Conservation (phyloP, 176 grass and related monocot species). For the Thinopyrum elongatum region DNA sequence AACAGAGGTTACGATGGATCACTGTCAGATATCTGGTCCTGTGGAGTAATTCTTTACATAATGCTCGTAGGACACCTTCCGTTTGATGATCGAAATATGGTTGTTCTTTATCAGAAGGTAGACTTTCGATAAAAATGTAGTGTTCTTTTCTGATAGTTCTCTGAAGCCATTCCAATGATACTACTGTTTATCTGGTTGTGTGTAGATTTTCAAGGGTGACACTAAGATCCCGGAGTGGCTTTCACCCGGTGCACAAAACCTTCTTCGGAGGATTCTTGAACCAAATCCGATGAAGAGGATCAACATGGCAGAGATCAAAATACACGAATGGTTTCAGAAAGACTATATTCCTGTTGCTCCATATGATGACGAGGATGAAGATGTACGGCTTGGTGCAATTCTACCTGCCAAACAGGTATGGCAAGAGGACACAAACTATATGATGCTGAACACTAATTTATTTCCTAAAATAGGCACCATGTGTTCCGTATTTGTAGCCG, state of each 20-base stretch:
- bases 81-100: slow-evolving; percentile 82
- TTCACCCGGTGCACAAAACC: slow-evolving; percentile 44
- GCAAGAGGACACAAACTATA: neutral
- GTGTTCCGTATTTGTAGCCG: neutral
- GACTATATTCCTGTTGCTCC: slow-evolving; percentile 53
- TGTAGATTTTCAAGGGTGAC: slow-evolving; percentile 80
- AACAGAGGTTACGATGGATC: slow-evolving; percentile 86
- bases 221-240: slow-evolving; percentile 60
- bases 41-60: slow-evolving; percentile 80
- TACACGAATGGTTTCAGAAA: slow-evolving; percentile 67
- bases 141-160: neutral
- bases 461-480: neutral
- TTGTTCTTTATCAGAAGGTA: slow-evolving; percentile 98
- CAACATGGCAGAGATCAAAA: slow-evolving; percentile 61
- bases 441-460: neutral
- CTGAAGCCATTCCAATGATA: neutral
- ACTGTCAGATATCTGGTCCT: slow-evolving; percentile 87
- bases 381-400: slow-evolving; percentile 25
- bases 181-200: neutral
- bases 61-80: slow-evolving; percentile 82
- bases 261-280: slow-evolving; percentile 75
- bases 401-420: slow-evolving; percentile 59
- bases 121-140: neutral
- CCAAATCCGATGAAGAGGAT: slow-evolving; percentile 64
- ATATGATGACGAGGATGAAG: slow-evolving; percentile 59